phyloP scores from a whole-genome alignment of 345 rosid species.

The Psidium guajava region DNA sequence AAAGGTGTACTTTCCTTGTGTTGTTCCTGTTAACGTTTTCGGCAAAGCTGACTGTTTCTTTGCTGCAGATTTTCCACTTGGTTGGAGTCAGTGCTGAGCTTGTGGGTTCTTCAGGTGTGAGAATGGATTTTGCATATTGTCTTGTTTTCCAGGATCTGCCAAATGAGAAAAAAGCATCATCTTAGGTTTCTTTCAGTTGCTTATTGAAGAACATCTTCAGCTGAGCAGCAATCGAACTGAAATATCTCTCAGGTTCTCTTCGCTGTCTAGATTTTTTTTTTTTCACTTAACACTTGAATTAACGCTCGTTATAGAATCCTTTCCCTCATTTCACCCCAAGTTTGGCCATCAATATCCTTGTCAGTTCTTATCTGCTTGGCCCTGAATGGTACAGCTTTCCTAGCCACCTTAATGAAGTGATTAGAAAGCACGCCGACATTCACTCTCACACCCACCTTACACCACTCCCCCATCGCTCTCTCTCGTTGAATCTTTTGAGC shows the following conservation, averaged over 20 bases:
- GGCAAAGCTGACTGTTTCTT: slow-evolving; percentile 1
- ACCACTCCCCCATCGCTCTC: no score
- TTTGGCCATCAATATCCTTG: neutral
- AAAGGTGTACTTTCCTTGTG: neutral
- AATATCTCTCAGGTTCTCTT: neutral
- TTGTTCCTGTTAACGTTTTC: neutral
- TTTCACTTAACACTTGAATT: neutral
- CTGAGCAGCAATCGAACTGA: neutral
- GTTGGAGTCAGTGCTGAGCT: slow-evolving; percentile 76
- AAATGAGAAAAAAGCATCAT: neutral
- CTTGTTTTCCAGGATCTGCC: neutral
- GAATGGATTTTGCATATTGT: neutral
- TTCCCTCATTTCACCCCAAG: neutral
- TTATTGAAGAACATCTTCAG: neutral
- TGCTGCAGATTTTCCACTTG: slow-evolving; percentile 74
- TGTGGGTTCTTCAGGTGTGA: slow-evolving; percentile 95
- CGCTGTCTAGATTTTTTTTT: neutral
- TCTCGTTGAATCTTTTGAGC: no score
- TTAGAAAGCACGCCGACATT: neutral
- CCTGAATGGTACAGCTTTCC: neutral
- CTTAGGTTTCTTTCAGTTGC: neutral
- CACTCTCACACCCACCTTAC: no score
- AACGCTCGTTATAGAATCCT: neutral
- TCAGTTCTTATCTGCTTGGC: neutral
- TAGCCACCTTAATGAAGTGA: neutral